phyloP scores from a whole-genome alignment of 495 filamentous ascomycete species.

The Halenospora varia region DNA sequence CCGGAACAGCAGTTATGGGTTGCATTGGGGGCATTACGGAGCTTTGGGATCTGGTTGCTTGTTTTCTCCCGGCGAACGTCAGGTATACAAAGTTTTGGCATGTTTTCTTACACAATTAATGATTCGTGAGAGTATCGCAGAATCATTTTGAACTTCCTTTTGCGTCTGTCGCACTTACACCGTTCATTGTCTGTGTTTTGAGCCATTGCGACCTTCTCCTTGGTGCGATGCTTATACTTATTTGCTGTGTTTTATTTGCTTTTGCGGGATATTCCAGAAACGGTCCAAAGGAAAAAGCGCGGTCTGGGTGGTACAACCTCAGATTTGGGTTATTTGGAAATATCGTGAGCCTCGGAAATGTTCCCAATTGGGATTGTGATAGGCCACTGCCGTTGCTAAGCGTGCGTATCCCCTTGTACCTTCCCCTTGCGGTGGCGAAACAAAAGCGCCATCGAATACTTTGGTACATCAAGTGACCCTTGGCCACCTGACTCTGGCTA shows the following conservation, averaged over 20 bases:
- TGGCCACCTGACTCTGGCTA: background rate
- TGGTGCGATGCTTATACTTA: background rate
- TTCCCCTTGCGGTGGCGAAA: background rate
- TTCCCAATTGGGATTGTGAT: background rate
- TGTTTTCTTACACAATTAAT: background rate
- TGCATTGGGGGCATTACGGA: conserved; percentile 7
- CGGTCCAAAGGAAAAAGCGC: background rate
- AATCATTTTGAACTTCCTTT: conserved; percentile 3
- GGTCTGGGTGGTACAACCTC: background rate
- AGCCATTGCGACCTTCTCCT: too few relatives aligned
- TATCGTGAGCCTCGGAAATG: background rate
- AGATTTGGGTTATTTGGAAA: background rate
- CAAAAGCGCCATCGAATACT: background rate
- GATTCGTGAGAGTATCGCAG: conserved; percentile 13
- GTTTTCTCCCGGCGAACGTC: conserved; percentile 4
- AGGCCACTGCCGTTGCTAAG: background rate
- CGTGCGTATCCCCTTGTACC: background rate
- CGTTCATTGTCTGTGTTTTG: too few relatives aligned
- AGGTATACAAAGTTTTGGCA: conserved; percentile 12
- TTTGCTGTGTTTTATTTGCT: background rate
- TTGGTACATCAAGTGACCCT: background rate
- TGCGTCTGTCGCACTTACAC: background rate
- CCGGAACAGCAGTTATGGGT: background rate
- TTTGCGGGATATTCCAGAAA: too few relatives aligned
- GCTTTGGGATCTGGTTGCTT: background rate